Base-by-base conservation (phyloP, 1,139 yeast genomes). In the Kodamaea arcana region DNA sequence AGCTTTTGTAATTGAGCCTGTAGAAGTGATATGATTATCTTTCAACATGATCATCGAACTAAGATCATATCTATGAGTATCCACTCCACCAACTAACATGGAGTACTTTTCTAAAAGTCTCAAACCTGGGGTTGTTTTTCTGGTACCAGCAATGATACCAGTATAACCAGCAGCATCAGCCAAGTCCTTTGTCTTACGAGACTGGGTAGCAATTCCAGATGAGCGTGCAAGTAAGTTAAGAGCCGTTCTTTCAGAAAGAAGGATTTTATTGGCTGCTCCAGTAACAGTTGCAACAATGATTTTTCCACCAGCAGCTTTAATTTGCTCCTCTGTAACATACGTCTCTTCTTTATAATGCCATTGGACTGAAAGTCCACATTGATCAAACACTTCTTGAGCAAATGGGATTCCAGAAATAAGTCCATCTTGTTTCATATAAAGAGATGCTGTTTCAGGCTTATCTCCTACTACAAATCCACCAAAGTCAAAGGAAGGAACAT, bases 71-170 rank as follows among this genome's bases (percentile, higher is more conserved):
- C 97, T 71, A 58, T 90, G 97, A 40, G 94, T 77, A 55, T 90
- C 97, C 37, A 87, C 86, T 7, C 97, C 97, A 17, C 97, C 97
- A 10, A 90, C 94, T 27, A 87, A 65, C 97, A 90, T 90, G 26
- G 95, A 83, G 59, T 90, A 90, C 57, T 90, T 90, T 53, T 92
- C 97, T 38, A 90, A 64, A 29, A 80, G 69, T 50, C 97, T 75
- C 45, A 90, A 73, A 0, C 97, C 97, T 0, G 97, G 97, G 1
- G 97, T 90, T n/a, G 97, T 90, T 59, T 90, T 90, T 52, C 97
- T 77, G 1, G 97, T 90, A n/a, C 97, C 97, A 0, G 97, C 97
- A 54, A 90, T 86, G 24, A 82, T 70, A 0, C 97, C 97, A 3
- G 65, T 65, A 56, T 80, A 90, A 0, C 95, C 94, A n/a, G 75